Base-by-base conservation (phyloP, 1,284 basidiomycete genomes). In the Apiotrichum sp. region DNA sequence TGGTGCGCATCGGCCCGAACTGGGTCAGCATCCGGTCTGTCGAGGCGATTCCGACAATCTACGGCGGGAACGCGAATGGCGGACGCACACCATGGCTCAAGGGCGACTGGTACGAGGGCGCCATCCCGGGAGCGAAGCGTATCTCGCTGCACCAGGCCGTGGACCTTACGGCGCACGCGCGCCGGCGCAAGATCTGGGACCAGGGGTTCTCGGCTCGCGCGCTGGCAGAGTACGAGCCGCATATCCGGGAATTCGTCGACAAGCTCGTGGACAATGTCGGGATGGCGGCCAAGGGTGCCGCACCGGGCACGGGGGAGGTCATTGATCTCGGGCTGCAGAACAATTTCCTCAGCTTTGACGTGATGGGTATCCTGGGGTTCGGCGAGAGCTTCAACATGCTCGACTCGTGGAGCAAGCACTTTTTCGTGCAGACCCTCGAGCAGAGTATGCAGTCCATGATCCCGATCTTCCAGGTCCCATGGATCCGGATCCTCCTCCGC, bases 1-100 rank as follows among this genome's bases (percentile, higher is more conserved):
- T 90, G 52, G 86, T 92, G n/a, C 86, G 91, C 62, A 78, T 93
- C 56, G 88, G 89, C 0, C 90, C 91, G 0, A 90, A 92, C 71
- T 88, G 92, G 67, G 77, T 92, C 16, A 90, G 88, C 3, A 81
- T 93, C 53, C 83, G 88, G 14, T 86, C 90, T 67, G 86, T 88
- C 0, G 83, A 83, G 1, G 89, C 88, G 0, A 80, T 92, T 11
- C 82, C 81, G 53, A 71, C 84, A 60, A 80, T 92, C 8, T 91
- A 77, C 56, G 76, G 83, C 0, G 87, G 89, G 67, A 86, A 87
- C 11, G 88, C 32, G 38, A 6, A 29, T 16, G 36, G n/a, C 1
- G 43, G 43, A 6, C 48, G 47, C 9, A 9, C 44, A 5, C 54
- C 54, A 1, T 52, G 49, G 54, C 13, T 7, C 16, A 56, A 56